These are phyloP conservation scores for Talaromyces islandicus DNA, from an alignment of 2,329 filamentous ascomycete genomes.

Conservation along the genomic window DNA sequence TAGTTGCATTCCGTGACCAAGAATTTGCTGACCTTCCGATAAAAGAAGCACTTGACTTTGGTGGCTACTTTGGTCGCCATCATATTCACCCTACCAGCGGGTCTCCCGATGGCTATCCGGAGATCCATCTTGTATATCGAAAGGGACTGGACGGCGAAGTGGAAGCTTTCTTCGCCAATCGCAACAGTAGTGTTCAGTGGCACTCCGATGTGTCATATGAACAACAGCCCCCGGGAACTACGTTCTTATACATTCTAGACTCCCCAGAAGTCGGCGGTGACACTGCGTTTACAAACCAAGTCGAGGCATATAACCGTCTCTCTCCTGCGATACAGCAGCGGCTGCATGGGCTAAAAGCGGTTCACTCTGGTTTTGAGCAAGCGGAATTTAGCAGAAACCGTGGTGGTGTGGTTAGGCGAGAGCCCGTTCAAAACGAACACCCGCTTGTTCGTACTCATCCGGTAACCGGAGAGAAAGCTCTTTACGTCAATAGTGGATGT, in stretches of 20 bases:
- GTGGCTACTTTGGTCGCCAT: conserved; percentile 21
- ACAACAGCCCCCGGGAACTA: conserved; percentile 23
- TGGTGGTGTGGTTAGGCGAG: conserved; percentile 22
- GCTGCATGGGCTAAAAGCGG: conserved; percentile 24
- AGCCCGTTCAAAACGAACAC: conserved; percentile 24
- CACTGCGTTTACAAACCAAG: conserved; percentile 22
- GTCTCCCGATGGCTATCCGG: conserved; percentile 6
- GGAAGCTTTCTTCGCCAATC: conserved; percentile 20
- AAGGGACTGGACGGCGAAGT: conserved; percentile 6
- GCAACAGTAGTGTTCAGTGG: conserved; percentile 18
- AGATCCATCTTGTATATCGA: conserved; percentile 7
- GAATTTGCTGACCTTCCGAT: conserved; percentile 16
- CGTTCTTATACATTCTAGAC: conserved; percentile 21
- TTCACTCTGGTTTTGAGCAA: conserved; percentile 24
- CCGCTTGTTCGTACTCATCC: conserved; percentile 29
- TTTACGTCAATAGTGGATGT: conserved; percentile 30
- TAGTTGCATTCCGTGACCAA: conserved; percentile 15
- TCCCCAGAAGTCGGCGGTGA: conserved; percentile 23
- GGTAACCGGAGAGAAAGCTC: conserved; percentile 26
- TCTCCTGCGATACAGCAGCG: conserved; percentile 20
- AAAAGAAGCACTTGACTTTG: conserved; percentile 16
- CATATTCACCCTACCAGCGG: conserved; percentile 17
- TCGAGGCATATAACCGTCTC: conserved; percentile 23
- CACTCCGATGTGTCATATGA: conserved; percentile 24
- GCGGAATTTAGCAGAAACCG: conserved; percentile 13